phyloP scores from a whole-genome alignment of 23 red algal species.

The Cyanidioschyzon merolae region DNA sequence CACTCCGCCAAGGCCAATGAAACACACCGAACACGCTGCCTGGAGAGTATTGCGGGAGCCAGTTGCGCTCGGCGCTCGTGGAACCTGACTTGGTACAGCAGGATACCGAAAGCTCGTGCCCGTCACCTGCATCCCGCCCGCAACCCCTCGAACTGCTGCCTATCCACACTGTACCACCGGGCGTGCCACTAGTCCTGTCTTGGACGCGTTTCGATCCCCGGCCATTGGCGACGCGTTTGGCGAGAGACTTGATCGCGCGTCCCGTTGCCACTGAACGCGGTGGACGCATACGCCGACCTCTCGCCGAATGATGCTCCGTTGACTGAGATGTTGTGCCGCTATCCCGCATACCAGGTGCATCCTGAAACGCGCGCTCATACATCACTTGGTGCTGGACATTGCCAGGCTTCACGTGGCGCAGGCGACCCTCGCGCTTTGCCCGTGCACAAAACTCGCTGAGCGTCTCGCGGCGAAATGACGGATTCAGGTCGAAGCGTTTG shows the following conservation, averaged over 20 bases:
- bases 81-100: neutral
- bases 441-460: conserved; percentile 6
- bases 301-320: neutral
- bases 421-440: conserved; percentile 1
- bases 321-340: neutral
- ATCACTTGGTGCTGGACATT: neutral
- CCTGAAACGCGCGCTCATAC: neutral
- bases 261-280: neutral
- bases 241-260: neutral
- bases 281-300: neutral
- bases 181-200: neutral
- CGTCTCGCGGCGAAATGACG: neutral
- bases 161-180: too few species aligned
- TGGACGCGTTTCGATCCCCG: neutral
- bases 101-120: neutral
- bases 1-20: too few species aligned
- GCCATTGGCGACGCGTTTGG: neutral
- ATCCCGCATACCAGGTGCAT: neutral
- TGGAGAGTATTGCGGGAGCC: too few species aligned
- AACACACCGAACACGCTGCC: too few species aligned
- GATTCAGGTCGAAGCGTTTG: neutral
- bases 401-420: conserved; percentile 1
- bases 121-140: neutral
- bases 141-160: too few species aligned
- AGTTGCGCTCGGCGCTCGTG: neutral